Evolutionary conservation across 2,329 filamentous ascomycete genomes (phyloP), one percentile per base, ranked within the genome.

Genomic region (Calycina herbarum): DNA sequence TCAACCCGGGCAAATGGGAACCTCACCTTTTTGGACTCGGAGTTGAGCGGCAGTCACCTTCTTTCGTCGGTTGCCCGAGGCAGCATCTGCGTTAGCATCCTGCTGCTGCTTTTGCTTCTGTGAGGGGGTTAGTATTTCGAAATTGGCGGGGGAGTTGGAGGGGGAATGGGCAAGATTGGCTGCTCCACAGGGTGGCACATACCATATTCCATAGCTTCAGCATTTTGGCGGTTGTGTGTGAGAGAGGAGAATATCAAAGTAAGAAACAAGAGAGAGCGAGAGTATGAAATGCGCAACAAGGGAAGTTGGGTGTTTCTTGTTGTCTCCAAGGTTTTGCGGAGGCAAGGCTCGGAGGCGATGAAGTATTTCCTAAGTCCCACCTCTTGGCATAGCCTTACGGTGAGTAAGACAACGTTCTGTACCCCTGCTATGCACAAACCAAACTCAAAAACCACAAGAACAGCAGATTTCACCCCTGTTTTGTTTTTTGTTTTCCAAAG

Each of bases 181-280:
- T 15, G 13, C 38, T 11, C 15, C 15, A 42, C 35, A n/a, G 1
- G 1, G n/a, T 61, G 45, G 56, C 10, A 75, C 85, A 61, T 83
- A 96, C 93, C 94, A 98, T 97, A 75, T 93, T 96, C 95, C 94
- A 98, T 84, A 98, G 97, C 83, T 98, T 98, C 85, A 97, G 86
- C 95, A 98, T 98, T 77, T 83, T 94, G 82, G 71, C 65, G 59
- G 59, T 38, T 59, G 33, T 56, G 57, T 68, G 8, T 24, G 24
- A 27, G 7, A 10, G n/a, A 13, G n/a, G 20, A 54, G 48, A n/a
- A 24, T 27, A 54, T 27, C 48, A 24, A 54, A 54, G 2, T 27
- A 10, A 24, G 20, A 7, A 54, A 11, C 24, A 13, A 27, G 20
- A 54, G 3, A 6, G 20, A 24, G 20, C 20, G 20, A 7, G 13